Conservation (phyloP, 2,329 filamentous ascomycete species). For the Talaromyces sp. region DNA sequence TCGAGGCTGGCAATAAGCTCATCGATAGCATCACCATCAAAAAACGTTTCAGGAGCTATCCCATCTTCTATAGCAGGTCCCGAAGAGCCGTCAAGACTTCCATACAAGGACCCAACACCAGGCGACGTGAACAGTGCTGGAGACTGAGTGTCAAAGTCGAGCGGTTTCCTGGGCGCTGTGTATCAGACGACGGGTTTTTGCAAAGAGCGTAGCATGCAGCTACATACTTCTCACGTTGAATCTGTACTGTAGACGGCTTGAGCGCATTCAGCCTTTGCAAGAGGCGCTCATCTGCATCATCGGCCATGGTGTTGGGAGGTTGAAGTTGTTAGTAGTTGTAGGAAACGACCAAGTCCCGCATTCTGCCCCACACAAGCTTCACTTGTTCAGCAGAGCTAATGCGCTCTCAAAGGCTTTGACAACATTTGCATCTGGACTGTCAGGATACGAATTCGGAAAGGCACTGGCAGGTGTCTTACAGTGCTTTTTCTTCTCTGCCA, state of each 20-base stretch:
- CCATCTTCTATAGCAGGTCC: constrained; percentile 3
- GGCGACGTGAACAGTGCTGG: not conserved
- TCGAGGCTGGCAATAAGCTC: constrained; percentile 14
- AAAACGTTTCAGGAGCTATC: constrained; percentile 3
- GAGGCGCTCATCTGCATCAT: constrained; percentile 21
- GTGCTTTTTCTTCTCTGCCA: constrained; percentile 72
- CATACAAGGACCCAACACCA: not conserved
- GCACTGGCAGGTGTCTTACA: constrained; percentile 53
- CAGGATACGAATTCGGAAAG: constrained; percentile 14
- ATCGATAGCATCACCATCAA: constrained; percentile 17
- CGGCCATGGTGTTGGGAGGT: constrained; percentile 13
- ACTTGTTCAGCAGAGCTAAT: constrained; percentile 36
- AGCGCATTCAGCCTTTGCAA: constrained; percentile 29
- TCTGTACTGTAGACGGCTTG: constrained; percentile 26
- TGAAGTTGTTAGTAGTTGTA: not conserved
- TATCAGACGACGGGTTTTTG: not conserved
- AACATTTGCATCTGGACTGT: constrained; percentile 32
- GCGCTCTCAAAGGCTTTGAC: constrained; percentile 46
- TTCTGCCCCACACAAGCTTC: constrained; percentile 11
- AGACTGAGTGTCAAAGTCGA: not conserved
- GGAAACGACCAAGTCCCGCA: not conserved
- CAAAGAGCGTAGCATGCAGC: not conserved
- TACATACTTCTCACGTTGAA: constrained; percentile 23
- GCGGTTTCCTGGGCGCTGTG: not conserved
- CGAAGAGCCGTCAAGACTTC: not conserved